Evolutionary conservation across 202 grass and related monocot species (phyloP).

Genomic region (Hordeum pubiflorum): DNA sequence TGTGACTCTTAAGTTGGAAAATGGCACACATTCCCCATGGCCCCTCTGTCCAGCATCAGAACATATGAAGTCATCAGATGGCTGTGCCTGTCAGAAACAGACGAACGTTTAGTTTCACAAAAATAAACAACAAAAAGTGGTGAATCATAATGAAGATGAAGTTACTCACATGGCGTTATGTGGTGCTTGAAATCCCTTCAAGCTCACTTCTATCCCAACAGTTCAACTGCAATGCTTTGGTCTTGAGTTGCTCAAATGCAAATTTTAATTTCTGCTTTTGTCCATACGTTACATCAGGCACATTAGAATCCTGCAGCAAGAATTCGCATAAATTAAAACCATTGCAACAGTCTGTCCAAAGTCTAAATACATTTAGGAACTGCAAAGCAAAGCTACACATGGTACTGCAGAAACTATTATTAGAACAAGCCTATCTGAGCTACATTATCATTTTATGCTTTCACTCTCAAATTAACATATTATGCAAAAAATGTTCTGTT

Average conservation of each 20-base stretch:
- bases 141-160: neutral
- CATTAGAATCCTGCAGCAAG: constrained; percentile 30
- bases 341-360: neutral
- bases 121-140: neutral
- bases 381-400: neutral
- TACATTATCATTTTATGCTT: constrained; percentile 11
- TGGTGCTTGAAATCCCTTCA: constrained; percentile 21
- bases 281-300: constrained; percentile 33
- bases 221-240: constrained; percentile 42
- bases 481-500: neutral
- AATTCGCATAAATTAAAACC: neutral
- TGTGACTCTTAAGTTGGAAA: neutral
- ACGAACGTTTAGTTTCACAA: neutral
- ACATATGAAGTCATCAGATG: neutral
- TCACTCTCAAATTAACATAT: neutral
- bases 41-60: neutral
- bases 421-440: neutral
- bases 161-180: constrained; percentile 8
- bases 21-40: neutral
- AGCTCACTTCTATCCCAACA: constrained; percentile 44
- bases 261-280: constrained; percentile 39
- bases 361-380: constrained; percentile 12
- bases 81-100: neutral
- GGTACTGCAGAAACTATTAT: neutral
- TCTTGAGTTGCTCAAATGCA: constrained; percentile 47